Evolutionary conservation across 805 yeast species (phyloP).

Genomic region (Candida succiphila): DNA sequence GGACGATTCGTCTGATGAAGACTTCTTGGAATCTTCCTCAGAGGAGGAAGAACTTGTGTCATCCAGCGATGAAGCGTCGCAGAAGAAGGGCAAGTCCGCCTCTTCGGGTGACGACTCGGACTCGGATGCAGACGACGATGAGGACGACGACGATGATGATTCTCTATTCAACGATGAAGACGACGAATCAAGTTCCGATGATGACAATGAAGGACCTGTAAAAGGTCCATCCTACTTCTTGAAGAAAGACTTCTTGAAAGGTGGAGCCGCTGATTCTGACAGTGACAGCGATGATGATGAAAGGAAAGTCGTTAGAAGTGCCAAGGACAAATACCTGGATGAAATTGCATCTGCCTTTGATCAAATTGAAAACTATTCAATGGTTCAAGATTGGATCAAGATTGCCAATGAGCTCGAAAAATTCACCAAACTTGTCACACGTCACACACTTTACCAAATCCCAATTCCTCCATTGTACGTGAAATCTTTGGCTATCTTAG

Average conservation of each 20-base stretch:
- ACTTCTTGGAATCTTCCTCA: conserved; percentile 41
- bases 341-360: conserved; percentile 66
- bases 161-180: conserved; percentile 32
- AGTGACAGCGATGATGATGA: conserved; percentile 46
- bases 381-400: conserved; percentile 69
- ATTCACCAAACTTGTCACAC: conserved; percentile 53
- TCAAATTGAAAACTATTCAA: conserved; percentile 57
- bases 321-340: conserved; percentile 85
- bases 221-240: conserved; percentile 47
- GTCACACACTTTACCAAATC: conserved; percentile 67
- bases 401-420: conserved; percentile 73
- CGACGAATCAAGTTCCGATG: conserved; percentile 40
- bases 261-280: conserved; percentile 28
- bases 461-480: conserved; percentile 66
- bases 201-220: conserved; percentile 26
- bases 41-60: conserved; percentile 51
- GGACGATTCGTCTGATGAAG: conserved; percentile 38
- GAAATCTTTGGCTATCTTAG: conserved; percentile 60
- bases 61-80: conserved; percentile 27
- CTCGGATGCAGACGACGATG: conserved; percentile 24
- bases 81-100: conserved; percentile 7
- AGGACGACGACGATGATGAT: conserved; percentile 31
- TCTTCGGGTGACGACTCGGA: conserved; percentile 17
- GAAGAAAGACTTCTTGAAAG: conserved; percentile 37
- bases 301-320: conserved; percentile 82